Conservation (phyloP, 306 rosid species). For the Boehmeria nivea region DNA sequence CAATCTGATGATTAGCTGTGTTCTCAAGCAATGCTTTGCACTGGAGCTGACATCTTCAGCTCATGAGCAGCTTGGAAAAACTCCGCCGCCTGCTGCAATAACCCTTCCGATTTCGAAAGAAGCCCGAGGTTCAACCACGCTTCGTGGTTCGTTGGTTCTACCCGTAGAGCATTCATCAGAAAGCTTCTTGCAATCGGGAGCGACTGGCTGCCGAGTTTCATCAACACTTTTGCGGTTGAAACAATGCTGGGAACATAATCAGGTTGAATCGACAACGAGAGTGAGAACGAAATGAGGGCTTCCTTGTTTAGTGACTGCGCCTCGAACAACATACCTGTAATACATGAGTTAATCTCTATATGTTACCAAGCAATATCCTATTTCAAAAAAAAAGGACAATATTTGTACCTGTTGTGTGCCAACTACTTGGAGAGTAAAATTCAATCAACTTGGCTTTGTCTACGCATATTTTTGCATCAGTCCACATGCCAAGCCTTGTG, state of each 20-base stretch:
- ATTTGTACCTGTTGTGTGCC: slow-evolving; percentile 62
- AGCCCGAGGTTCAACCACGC: slow-evolving; percentile 75
- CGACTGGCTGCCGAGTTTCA: slow-evolving; percentile 48
- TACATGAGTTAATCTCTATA: neutral
- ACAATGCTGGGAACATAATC: slow-evolving; percentile 69
- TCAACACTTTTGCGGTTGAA: slow-evolving; percentile 59
- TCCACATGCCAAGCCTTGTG: slow-evolving; percentile 44
- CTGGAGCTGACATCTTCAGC: slow-evolving; percentile 65
- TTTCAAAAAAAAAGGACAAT: neutral
- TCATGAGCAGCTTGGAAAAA: slow-evolving; percentile 82
- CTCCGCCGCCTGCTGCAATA: slow-evolving; percentile 62
- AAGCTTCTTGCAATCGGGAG: slow-evolving; percentile 74
- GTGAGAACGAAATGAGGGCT: slow-evolving; percentile 62
- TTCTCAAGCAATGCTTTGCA: slow-evolving; percentile 36
- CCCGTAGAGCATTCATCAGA: slow-evolving; percentile 60
- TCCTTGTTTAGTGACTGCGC: slow-evolving; percentile 52
- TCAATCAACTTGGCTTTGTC: slow-evolving; percentile 58
- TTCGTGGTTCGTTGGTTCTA: slow-evolving; percentile 72
- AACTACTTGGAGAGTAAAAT: slow-evolving; percentile 51
- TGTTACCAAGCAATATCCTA: neutral
- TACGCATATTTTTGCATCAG: slow-evolving; percentile 74
- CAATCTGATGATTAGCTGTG: neutral
- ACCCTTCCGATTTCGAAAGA: slow-evolving; percentile 61
- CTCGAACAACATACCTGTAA: slow-evolving; percentile 55
- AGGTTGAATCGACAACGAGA: slow-evolving; percentile 61